Conservation (phyloP, 352 stramenopile genomes). For the Phytophthora pluvialis region DNA sequence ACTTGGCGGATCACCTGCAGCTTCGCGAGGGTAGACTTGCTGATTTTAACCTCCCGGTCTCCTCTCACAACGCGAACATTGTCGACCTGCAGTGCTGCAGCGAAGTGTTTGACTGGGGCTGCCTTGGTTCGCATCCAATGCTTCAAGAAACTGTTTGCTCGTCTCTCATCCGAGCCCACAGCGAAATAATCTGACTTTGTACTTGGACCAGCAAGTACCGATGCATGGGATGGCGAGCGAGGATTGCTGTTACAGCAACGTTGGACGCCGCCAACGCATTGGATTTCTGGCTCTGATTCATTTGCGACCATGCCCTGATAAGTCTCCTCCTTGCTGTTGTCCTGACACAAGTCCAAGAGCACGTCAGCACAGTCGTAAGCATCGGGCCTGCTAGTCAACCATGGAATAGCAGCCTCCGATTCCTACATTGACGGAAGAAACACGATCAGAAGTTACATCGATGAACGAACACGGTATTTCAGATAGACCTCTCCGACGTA, state of each 20-base stretch:
- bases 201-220: neutral
- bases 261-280: neutral
- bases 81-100: conserved; percentile 39
- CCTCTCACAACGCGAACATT: conserved; percentile 33
- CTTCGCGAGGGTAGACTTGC: conserved; percentile 65
- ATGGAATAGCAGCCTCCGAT: conserved; percentile 13
- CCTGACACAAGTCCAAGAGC: conserved; percentile 24
- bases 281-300: conserved; percentile 1
- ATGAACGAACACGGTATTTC: neutral
- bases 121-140: conserved; percentile 1
- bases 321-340: neutral
- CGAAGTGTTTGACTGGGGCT: conserved; percentile 14
- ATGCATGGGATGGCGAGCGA: neutral
- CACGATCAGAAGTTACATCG: neutral
- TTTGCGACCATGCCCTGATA: neutral
- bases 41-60: conserved; percentile 57
- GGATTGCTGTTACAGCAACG: neutral
- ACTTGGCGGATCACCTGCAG: conserved; percentile 89
- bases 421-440: neutral
- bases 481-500: conserved; percentile 4
- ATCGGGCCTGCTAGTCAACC: conserved; percentile 46
- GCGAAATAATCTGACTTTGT: conserved; percentile 32
- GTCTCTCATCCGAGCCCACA: neutral
- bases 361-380: conserved; percentile 30
- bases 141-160: conserved; percentile 9